Evolutionary conservation across 116 monocot genomes (phyloP), one percentile per base, ranked within the genome.

Genomic region (Phalaenopsis hybrid): DNA sequence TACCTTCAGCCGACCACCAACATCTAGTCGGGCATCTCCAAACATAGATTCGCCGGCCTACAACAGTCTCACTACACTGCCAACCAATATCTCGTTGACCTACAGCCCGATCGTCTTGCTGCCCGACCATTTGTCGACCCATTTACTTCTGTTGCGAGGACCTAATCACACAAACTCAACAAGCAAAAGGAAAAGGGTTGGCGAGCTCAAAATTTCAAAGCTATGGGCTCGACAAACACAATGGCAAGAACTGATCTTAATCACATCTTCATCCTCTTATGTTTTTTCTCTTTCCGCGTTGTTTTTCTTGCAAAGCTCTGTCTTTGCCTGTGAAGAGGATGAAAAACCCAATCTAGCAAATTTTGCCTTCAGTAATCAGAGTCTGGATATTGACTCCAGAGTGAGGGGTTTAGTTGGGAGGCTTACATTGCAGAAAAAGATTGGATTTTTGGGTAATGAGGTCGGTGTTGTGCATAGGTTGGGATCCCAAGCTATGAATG

Each of bases 401-500:
- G 90, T 86, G 61, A 21, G 11, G 77, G 97, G 93, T 77, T 79
- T 97, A 61, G 91, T 91, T 50, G 17, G 73, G 82, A 87, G 91
- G 86, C 85, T 94, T 50, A 94, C 91, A 74, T 79, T 97, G 90
- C 55, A 50, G 49, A 92, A 97, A 85, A 97, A 93, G 80, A 74
- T 97, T 5, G 86, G 87, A 20, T 91, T 93, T 67, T 74, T 97
- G 88, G 89, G 86, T 57, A 89, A 89, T 86, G 93, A 90, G 81
- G 87, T 84, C 0, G 84, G 72, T 15, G 91, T 89, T 0, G 91
- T 97, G 50, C 9, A 75, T 0, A 76, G 94, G 80, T 87, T 97
- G 13, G 97, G 15, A 91, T 97, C 31, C 92, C 95, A 8, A 83
- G 83, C 74, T 98, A 95, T 44, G 92, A 95, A 79, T 98, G 98